Evolutionary conservation across 1,139 yeast genomes (phyloP).

Genomic region (Kluyveromyces sp.): DNA sequence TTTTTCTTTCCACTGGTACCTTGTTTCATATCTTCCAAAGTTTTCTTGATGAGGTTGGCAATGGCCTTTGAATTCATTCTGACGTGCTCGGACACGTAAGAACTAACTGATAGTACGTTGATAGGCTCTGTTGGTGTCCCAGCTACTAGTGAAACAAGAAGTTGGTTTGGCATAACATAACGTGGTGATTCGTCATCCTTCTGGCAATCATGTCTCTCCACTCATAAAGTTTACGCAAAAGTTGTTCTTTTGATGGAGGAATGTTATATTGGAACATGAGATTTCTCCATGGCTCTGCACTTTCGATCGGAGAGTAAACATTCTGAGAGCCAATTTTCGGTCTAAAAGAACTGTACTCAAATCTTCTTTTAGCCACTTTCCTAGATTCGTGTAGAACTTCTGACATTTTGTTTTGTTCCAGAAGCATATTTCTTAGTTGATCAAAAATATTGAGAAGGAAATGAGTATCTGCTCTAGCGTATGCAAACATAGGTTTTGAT

Average conservation of each 20-base stretch:
- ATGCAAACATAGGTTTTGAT: constrained; percentile 64
- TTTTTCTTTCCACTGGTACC: constrained; percentile 2
- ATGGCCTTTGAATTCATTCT: constrained; percentile 50
- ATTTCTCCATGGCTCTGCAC: constrained; percentile 49
- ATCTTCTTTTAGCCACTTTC: constrained; percentile 71
- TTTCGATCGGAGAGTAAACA: constrained; percentile 44
- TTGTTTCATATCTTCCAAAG: constrained; percentile 16
- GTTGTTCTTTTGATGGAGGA: constrained; percentile 44
- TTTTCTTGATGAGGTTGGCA: constrained; percentile 42
- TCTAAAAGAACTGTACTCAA: constrained; percentile 62
- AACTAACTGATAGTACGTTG: constrained; percentile 49
- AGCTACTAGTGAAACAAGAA: constrained; percentile 55
- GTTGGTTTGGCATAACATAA: constrained; percentile 76
- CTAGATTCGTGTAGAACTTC: constrained; percentile 72
- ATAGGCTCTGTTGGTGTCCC: constrained; percentile 49
- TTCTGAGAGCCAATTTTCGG: constrained; percentile 35
- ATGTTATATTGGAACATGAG: constrained; percentile 62
- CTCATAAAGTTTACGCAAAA: constrained; percentile 54
- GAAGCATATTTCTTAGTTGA: constrained; percentile 56
- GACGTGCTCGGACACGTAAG: constrained; percentile 47
- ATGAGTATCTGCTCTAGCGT: constrained; percentile 95
- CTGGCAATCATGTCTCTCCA: constrained; percentile 86
- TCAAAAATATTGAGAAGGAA: constrained; percentile 77
- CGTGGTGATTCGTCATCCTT: constrained; percentile 76
- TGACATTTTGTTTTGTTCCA: constrained; percentile 44